Conservation (phyloP, 1,139 yeast genomes). For the Scheffersomyces insectosa region DNA sequence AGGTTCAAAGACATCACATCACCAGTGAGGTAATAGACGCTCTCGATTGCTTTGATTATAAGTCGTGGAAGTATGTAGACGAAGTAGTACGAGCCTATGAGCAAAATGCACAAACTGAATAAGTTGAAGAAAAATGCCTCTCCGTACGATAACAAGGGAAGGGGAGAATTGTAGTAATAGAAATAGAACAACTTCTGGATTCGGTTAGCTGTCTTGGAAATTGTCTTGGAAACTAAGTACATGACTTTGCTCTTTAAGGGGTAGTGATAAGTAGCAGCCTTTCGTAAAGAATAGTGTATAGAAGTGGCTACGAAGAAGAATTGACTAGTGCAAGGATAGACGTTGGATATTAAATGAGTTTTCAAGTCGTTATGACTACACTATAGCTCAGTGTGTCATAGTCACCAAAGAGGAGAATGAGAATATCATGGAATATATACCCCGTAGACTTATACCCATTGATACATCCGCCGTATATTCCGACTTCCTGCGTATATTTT, state of each 20-base stretch:
- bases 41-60: constrained; percentile 14
- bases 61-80: constrained; percentile 16
- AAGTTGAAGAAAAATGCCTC: constrained; percentile 23
- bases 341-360: too few species aligned
- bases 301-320: too few species aligned
- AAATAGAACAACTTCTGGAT: constrained; percentile 14
- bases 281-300: too few species aligned
- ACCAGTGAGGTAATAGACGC: constrained; percentile 21
- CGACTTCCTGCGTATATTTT: too few species aligned
- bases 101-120: constrained; percentile 14
- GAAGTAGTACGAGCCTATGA: constrained; percentile 18
- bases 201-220: not conserved
- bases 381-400: too few species aligned
- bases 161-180: constrained; percentile 29
- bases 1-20: constrained; percentile 13
- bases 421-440: too few species aligned
- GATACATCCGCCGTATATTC: too few species aligned
- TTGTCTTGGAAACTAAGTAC: not conserved
- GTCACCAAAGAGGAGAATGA: too few species aligned
- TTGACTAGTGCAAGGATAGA: too few species aligned
- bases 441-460: too few species aligned
- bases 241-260: not conserved
- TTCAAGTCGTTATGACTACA: too few species aligned
- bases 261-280: too few species aligned
- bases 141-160: constrained; percentile 27